These are phyloP conservation scores for Rhizomucor pusillus DNA, from an alignment of 371 early-diverging fungal species.

Conservation along the genomic window DNA sequence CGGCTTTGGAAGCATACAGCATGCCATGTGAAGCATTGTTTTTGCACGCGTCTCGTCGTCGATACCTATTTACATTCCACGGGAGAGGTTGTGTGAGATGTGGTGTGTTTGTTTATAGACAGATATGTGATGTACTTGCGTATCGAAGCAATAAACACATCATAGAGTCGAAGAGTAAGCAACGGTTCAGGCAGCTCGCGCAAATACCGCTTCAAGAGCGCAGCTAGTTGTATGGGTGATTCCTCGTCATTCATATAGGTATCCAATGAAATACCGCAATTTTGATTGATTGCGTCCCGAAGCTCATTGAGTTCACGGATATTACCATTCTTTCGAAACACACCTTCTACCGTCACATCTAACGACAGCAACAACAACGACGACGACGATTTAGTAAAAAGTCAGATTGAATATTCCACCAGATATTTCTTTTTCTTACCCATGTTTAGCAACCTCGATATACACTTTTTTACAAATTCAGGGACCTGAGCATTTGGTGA, in stretches of 20 bases:
- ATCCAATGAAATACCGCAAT: background rate
- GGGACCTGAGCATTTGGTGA: constrained; percentile 66
- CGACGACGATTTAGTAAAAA: no score
- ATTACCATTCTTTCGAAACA: constrained; percentile 97
- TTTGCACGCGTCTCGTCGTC: constrained; percentile 40
- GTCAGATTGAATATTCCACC: background rate
- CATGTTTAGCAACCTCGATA: constrained; percentile 67
- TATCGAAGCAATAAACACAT: constrained; percentile 74
- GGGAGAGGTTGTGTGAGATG: background rate
- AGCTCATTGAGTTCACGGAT: constrained; percentile 82
- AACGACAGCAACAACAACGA: no score
- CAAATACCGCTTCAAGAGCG: constrained; percentile 88
- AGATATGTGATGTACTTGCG: constrained; percentile 21
- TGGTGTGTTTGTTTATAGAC: background rate
- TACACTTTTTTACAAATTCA: constrained; percentile 77
- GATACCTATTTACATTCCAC: constrained; percentile 20
- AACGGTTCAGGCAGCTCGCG: constrained; percentile 94
- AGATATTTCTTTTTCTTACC: constrained; percentile 46
- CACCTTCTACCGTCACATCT: constrained; percentile 91
- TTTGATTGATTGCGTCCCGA: constrained; percentile 60
- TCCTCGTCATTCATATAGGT: constrained; percentile 40
- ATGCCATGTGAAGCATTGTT: constrained; percentile 68
- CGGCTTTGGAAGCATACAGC: constrained; percentile 82
- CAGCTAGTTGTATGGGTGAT: constrained; percentile 83
- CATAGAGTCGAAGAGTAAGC: constrained; percentile 80